A percentile compares a stretch with the other conserved stretches of the same genome.
Evolutionary conservation across 805 yeast genomes (phyloP).

Genomic region (Wickerhamomyces ciferrii): DNA sequence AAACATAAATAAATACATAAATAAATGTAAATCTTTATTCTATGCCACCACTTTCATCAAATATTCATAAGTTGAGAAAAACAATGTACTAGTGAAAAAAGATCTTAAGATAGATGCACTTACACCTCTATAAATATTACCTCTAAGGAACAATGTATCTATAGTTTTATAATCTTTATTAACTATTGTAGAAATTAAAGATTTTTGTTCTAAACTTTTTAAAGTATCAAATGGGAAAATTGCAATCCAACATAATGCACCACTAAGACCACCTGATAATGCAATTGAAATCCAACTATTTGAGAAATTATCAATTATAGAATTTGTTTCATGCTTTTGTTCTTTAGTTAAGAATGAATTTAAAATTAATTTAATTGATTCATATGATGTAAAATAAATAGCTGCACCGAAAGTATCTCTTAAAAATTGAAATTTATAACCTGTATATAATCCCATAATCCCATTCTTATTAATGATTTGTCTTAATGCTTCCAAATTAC

Average conservation of each 20-base stretch:
- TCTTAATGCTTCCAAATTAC: background rate
- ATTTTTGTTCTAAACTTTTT: background rate
- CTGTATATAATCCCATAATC: background rate
- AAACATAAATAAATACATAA: no score
- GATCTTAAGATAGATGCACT: background rate
- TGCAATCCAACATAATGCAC: background rate
- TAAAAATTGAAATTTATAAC: background rate
- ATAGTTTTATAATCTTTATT: background rate
- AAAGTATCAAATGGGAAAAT: background rate
- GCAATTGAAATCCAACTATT: background rate
- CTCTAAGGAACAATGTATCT: background rate
- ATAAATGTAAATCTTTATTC: no score
- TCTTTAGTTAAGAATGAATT: background rate
- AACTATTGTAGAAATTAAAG: background rate
- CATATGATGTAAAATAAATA: background rate
- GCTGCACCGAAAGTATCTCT: slow-evolving; percentile 1
- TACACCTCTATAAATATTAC: background rate
- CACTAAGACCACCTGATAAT: background rate
- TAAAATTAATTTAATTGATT: background rate
- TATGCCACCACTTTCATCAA: slow-evolving; percentile 1
- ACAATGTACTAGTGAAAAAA: background rate
- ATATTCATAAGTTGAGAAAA: background rate
- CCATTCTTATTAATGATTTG: background rate
- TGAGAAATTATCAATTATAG: background rate
- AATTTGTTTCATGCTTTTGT: background rate